A percentile compares a stretch with the other conserved stretches of the same genome.
Evolutionary conservation across 805 yeast genomes (phyloP).

Genomic region (Metschnikowia gruessii): DNA sequence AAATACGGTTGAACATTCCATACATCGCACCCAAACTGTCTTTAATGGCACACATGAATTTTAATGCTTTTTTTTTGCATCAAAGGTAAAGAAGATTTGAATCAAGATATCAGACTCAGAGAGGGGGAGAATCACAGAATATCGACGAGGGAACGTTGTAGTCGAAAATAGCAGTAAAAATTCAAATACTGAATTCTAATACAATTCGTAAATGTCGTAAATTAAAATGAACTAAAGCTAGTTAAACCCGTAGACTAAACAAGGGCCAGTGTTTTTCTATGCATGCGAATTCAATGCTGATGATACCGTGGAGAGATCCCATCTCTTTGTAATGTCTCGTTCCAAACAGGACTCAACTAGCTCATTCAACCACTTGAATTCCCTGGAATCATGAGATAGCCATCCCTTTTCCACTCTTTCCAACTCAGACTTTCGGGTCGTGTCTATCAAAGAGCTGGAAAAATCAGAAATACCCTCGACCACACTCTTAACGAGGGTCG

Average conservation of each 20-base stretch:
- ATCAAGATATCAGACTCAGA: no score
- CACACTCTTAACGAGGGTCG: conserved; percentile 36
- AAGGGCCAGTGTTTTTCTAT: background rate
- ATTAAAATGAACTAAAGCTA: background rate
- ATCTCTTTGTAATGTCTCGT: conserved; percentile 48
- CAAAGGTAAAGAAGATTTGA: no score
- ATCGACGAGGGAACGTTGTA: no score
- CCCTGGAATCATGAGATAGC: conserved; percentile 20
- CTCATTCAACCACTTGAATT: conserved; percentile 29
- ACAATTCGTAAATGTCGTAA: background rate
- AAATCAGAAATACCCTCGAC: conserved; percentile 16
- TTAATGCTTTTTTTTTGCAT: no score
- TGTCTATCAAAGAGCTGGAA: conserved; percentile 16
- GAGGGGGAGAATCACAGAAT: no score
- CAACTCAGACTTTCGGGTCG: conserved; percentile 11
- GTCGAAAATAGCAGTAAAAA: no score
- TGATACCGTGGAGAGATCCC: conserved; percentile 44
- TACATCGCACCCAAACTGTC: no score
- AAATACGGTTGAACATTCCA: no score
- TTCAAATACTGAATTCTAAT: no score
- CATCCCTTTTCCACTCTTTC: conserved; percentile 16
- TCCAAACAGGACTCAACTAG: conserved; percentile 55
- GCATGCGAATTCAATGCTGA: conserved; percentile 1
- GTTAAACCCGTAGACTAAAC: background rate
- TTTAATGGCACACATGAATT: no score